A percentile compares a stretch with the other conserved stretches of the same genome.
Conservation (phyloP, 2,329 filamentous ascomycete species). For the Septoria petroselini region DNA sequence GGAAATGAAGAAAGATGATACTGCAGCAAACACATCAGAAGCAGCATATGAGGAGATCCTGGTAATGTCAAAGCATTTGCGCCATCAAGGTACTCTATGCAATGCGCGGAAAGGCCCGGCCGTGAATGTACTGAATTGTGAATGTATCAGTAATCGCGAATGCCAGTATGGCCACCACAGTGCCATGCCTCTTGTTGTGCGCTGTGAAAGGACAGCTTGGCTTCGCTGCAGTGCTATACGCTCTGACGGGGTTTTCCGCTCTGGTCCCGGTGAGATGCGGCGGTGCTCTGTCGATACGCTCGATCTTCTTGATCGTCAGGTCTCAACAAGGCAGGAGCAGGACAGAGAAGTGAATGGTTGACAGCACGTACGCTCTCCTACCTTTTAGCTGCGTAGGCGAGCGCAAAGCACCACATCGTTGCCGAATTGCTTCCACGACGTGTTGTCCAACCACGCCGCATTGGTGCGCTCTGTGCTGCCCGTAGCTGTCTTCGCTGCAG, state of each 20-base stretch:
- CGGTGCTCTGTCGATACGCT: background rate
- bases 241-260: background rate
- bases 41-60: background rate
- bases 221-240: no score
- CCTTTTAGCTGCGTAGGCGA: conserved; percentile 37
- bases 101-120: background rate
- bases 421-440: conserved; percentile 74
- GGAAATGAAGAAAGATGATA: no score
- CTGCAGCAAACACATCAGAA: no score
- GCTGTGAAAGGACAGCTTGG: no score
- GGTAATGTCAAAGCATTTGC: background rate
- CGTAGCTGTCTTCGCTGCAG: conserved; percentile 54
- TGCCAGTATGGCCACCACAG: background rate
- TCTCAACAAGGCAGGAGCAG: background rate
- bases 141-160: no score
- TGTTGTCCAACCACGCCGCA: conserved; percentile 62
- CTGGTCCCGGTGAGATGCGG: no score
- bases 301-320: background rate
- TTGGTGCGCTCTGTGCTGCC: conserved; percentile 51
- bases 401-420: conserved; percentile 82
- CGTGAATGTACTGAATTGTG: no score
- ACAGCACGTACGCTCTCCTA: conserved; percentile 5
- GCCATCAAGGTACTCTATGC: conserved; percentile 5
- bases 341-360: background rate
- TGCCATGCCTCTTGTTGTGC: background rate